Conservation (phyloP, 768 basidiomycete species). For the Russula virescens region DNA sequence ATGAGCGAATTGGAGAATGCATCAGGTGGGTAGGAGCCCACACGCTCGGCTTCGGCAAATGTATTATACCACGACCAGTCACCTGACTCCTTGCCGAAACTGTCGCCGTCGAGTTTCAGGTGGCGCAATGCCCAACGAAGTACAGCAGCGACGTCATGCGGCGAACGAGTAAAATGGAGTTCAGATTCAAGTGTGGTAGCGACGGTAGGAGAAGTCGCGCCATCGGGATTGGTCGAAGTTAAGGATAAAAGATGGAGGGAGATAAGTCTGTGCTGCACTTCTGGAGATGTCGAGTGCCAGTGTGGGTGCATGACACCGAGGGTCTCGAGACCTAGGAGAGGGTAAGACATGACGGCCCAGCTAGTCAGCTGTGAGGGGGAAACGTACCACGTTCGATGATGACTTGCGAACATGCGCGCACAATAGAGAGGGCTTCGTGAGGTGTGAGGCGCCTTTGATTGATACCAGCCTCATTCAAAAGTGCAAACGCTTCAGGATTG, state of each 20-base stretch:
- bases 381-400: conserved; percentile 58
- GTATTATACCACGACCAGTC: conserved; percentile 58
- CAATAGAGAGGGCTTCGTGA: conserved; percentile 54
- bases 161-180: conserved; percentile 56
- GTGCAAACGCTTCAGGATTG: conserved; percentile 43
- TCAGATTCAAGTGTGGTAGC: conserved; percentile 56
- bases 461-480: conserved; percentile 50
- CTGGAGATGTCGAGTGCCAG: conserved; percentile 71
- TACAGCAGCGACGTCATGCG: conserved; percentile 75
- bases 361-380: conserved; percentile 14
- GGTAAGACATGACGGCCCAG: conserved; percentile 4
- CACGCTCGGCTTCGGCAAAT: conserved; percentile 57
- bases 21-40: conserved; percentile 51
- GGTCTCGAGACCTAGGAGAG: conserved; percentile 60
- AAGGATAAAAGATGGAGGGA: conserved; percentile 68
- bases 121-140: conserved; percentile 79
- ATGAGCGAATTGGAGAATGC: conserved; percentile 58
- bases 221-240: conserved; percentile 39
- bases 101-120: conserved; percentile 51
- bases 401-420: conserved; percentile 62
- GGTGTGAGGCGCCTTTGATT: conserved; percentile 55
- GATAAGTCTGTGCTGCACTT: conserved; percentile 61
- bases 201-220: conserved; percentile 43
- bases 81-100: conserved; percentile 48
- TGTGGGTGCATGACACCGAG: conserved; percentile 83